phyloP scores from a whole-genome alignment of 2,329 filamentous ascomycete genomes.

The Fusarium pininemorale region DNA sequence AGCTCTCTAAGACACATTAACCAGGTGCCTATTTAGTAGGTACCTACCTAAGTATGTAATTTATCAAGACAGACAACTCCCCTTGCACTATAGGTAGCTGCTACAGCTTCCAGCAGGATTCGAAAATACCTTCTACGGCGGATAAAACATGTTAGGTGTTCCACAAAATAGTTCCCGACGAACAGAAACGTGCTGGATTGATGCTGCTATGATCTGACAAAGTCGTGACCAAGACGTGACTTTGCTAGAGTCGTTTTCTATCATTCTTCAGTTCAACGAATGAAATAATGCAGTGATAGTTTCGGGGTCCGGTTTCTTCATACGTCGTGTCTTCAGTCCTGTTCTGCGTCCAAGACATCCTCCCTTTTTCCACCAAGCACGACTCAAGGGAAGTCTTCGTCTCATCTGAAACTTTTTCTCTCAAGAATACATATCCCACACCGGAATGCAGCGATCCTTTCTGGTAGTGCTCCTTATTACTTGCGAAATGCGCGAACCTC shows the following conservation, averaged over 20 bases:
- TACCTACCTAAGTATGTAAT: neutral
- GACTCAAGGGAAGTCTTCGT: neutral
- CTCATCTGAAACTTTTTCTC: conserved; percentile 3
- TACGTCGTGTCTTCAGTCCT: neutral
- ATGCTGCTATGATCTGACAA: neutral
- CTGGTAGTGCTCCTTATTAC: conserved; percentile 43
- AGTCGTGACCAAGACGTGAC: neutral
- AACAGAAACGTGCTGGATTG: neutral
- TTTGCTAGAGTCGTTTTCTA: neutral
- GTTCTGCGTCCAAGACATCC: conserved; percentile 12
- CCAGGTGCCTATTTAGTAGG: neutral
- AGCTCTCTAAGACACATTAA: neutral
- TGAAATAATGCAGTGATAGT: neutral
- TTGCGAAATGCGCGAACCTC: conserved; percentile 68
- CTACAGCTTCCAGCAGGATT: neutral
- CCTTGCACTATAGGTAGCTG: neutral
- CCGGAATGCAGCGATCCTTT: neutral
- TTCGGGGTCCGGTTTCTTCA: neutral
- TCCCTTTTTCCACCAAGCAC: conserved; percentile 17
- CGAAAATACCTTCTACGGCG: neutral
- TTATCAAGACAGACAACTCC: neutral
- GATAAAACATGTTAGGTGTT: neutral
- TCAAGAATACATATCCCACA: conserved; percentile 2
- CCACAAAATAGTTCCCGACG: neutral
- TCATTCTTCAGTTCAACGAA: neutral